These are phyloP conservation scores for Mercurialis annua DNA, from an alignment of 345 rosid genomes.

Conservation along the genomic window DNA sequence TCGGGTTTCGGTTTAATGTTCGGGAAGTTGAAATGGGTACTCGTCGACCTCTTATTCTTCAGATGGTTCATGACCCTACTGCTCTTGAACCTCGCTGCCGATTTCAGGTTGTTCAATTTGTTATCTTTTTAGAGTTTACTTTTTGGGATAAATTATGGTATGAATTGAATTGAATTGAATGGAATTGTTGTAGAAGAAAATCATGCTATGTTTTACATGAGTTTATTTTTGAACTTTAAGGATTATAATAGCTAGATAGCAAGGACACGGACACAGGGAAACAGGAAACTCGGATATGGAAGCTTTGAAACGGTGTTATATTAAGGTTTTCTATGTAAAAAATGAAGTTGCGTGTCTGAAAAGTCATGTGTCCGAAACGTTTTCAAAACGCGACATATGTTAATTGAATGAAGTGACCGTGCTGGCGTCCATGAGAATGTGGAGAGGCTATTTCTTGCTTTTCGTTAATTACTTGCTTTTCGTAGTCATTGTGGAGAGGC, in stretches of 20 bases:
- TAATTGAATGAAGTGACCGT: no score
- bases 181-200: no score
- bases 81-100: constrained; percentile 88
- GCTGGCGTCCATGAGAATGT: no score
- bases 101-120: constrained; percentile 53
- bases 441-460: no score
- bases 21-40: constrained; percentile 99
- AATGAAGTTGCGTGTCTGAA: no score
- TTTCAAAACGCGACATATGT: no score
- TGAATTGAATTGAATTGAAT: neutral
- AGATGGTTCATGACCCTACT: constrained; percentile 88
- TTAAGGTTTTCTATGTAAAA: neutral
- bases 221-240: neutral
- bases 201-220: no score
- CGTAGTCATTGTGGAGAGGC: neutral
- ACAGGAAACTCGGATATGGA: no score
- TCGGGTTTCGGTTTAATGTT: constrained; percentile 91
- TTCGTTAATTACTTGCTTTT: neutral
- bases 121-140: neutral
- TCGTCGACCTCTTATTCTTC: constrained; percentile 86
- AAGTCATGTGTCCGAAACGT: no score
- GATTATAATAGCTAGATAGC: neutral
- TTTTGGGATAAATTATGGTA: neutral
- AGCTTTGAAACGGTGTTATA: no score
- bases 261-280: neutral